Conservation (phyloP, 305 asterid species). For the Salvia sclarea region DNA sequence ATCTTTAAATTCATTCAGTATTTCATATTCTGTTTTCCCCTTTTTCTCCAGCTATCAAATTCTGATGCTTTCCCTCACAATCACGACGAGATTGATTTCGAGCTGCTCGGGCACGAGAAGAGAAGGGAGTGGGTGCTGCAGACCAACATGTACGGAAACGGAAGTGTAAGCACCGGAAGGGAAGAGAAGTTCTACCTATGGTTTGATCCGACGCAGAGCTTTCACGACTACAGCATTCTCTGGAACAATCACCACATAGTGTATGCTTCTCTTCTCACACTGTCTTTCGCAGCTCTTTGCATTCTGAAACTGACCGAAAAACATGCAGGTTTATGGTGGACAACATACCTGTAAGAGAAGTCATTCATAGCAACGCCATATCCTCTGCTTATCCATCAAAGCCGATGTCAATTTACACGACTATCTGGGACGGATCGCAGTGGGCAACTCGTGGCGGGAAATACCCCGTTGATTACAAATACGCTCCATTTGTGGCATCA, state of each 20-base stretch:
- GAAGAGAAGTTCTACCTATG: conserved; percentile 90
- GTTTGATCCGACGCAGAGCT: conserved; percentile 75
- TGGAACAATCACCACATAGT: conserved; percentile 79
- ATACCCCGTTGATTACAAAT: conserved; percentile 66
- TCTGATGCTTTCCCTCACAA: conserved; percentile 65
- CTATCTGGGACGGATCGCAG: conserved; percentile 84
- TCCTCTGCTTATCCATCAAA: conserved; percentile 70
- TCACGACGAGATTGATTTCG: conserved; percentile 83
- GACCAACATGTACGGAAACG: conserved; percentile 89
- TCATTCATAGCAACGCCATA: conserved; percentile 53
- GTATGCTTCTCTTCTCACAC: conserved; percentile 39
- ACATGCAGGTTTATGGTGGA: conserved; percentile 67
- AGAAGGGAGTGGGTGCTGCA: conserved; percentile 82
- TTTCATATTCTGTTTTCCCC: conserved; percentile 5
- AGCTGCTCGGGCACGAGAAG: conserved; percentile 78
- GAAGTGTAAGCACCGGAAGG: conserved; percentile 78
- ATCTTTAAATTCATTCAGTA: background rate
- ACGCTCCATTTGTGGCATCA: conserved; percentile 62
- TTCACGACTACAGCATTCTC: conserved; percentile 73
- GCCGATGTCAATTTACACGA: conserved; percentile 66
- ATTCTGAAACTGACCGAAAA: background rate
- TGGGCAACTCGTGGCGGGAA: conserved; percentile 95
- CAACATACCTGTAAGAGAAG: conserved; percentile 72
- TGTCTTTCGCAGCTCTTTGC: background rate
- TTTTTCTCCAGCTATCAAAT: conserved; percentile 62